phyloP scores from a whole-genome alignment of 805 yeast species.

The Limtongozyma cylindracea region DNA sequence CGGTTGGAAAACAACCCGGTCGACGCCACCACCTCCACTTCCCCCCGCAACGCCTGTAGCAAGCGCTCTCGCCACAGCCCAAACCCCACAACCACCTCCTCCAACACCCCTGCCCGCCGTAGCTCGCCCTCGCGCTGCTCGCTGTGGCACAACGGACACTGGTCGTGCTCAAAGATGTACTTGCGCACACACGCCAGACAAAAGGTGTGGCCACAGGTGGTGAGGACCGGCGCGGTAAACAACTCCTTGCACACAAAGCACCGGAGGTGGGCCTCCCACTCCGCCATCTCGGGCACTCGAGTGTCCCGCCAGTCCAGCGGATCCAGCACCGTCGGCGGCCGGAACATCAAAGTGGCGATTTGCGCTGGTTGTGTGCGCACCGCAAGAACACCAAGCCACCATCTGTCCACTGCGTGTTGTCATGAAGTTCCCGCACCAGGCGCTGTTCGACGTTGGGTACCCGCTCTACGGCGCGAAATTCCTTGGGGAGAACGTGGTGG shows the following conservation, averaged over 20 bases:
- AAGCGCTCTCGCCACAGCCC: constrained; percentile 13
- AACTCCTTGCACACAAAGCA: constrained; percentile 82
- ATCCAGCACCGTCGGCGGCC: too few species aligned
- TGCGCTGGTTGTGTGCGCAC: too few species aligned
- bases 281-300: too few species aligned
- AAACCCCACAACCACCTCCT: constrained; percentile 38
- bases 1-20: neutral
- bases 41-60: constrained; percentile 4
- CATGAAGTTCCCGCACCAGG: constrained; percentile 3
- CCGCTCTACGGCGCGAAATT: constrained; percentile 71
- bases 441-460: constrained; percentile 23
- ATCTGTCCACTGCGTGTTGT: too few species aligned
- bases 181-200: constrained; percentile 73
- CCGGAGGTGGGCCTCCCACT: constrained; percentile 34
- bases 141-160: constrained; percentile 60
- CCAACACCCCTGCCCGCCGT: constrained; percentile 41
- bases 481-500: constrained; percentile 26
- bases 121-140: constrained; percentile 48
- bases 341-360: too few species aligned
- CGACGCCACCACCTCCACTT: constrained; percentile 1
- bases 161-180: constrained; percentile 26
- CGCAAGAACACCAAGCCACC: too few species aligned
- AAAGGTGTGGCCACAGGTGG: constrained; percentile 74
- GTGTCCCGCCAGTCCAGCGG: too few species aligned
- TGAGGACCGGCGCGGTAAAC: constrained; percentile 52